Evolutionary conservation across 768 basidiomycete species (phyloP).

Genomic region (Omphalotus guepiniiformis): DNA sequence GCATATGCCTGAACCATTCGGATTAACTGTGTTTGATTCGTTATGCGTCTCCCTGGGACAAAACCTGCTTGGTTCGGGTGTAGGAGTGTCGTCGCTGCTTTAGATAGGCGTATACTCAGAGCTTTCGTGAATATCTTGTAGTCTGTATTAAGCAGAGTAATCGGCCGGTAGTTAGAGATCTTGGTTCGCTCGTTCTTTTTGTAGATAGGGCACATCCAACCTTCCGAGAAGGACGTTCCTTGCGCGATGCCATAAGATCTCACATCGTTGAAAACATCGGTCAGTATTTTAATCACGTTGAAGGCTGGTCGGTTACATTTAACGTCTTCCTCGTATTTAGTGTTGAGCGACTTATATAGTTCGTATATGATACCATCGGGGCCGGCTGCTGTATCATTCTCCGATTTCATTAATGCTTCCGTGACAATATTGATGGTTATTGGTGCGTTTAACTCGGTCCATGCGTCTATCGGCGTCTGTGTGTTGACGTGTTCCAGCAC

Average conservation of each 20-base stretch:
- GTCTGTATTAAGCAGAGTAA: conserved; percentile 16
- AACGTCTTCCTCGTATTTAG: not conserved
- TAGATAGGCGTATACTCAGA: conserved; percentile 5
- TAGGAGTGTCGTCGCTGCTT: not conserved
- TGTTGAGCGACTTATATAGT: conserved; percentile 6
- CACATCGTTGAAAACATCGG: conserved; percentile 15
- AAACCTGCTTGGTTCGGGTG: conserved; percentile 19
- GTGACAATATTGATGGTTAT: not conserved
- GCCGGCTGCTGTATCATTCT: not conserved
- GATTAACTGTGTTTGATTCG: conserved; percentile 14
- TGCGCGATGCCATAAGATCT: not conserved
- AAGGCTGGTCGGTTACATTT: not conserved
- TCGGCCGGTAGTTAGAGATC: conserved; percentile 13
- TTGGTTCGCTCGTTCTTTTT: conserved; percentile 8
- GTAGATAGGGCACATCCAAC: conserved; percentile 16
- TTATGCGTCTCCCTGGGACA: conserved; percentile 11
- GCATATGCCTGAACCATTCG: not conserved
- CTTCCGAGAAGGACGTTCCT: not conserved
- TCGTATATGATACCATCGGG: conserved; percentile 16
- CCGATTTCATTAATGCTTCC: not conserved
- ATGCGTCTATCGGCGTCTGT: not conserved
- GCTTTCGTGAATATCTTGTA: conserved; percentile 16
- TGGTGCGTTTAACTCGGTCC: not conserved
- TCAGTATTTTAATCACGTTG: not conserved
- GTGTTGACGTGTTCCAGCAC: not conserved